Percentiles rank a stretch among this genome's conserved stretches.
phyloP scores from a whole-genome alignment of 106 monocot genomes.

The Iris macrosiphon region DNA sequence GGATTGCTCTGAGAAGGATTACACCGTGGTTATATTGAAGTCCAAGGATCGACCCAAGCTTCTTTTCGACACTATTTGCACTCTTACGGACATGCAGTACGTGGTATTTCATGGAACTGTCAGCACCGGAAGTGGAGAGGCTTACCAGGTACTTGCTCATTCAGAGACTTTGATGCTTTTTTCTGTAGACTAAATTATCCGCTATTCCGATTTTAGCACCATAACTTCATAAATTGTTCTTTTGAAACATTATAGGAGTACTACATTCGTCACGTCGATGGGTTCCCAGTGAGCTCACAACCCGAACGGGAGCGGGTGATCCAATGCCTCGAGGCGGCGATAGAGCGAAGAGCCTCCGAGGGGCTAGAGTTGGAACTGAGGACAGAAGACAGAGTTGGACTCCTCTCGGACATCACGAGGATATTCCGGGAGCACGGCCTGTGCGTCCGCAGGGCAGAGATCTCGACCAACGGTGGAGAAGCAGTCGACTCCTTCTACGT shows the following conservation, averaged over 20 bases:
- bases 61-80: conserved; percentile 54
- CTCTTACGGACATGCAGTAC: conserved; percentile 56
- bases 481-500: conserved; percentile 43
- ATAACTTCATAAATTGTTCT: background rate
- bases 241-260: conserved; percentile 43
- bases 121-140: conserved; percentile 14
- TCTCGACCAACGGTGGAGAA: conserved; percentile 29
- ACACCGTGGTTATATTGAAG: conserved; percentile 40
- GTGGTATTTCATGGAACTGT: conserved; percentile 63
- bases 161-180: too few species aligned
- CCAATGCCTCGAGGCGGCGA: conserved; percentile 34
- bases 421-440: conserved; percentile 52
- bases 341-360: conserved; percentile 30
- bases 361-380: conserved; percentile 37
- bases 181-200: background rate
- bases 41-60: conserved; percentile 68
- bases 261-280: conserved; percentile 39
- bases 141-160: conserved; percentile 27
- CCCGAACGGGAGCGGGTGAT: conserved; percentile 28
- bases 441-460: conserved; percentile 35
- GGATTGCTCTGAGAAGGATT: conserved; percentile 46
- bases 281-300: conserved; percentile 28
- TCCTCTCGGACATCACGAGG: conserved; percentile 49
- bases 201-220: too few species aligned
- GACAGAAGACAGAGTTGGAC: conserved; percentile 40